Evolutionary conservation across 2,329 filamentous ascomycete species (phyloP).

Genomic region (Aaosphaeria pasadenensis): DNA sequence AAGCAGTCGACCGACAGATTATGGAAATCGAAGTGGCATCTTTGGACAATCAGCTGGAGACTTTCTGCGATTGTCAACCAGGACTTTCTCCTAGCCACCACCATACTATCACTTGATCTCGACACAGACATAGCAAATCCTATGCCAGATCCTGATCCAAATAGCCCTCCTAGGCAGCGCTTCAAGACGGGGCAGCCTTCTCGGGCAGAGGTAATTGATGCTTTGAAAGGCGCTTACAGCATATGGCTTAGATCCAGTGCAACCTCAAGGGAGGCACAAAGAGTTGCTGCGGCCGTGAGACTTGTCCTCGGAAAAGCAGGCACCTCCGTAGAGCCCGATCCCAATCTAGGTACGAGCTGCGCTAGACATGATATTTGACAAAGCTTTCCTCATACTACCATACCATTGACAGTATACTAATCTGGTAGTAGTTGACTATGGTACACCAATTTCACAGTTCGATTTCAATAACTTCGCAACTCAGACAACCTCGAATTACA

Average conservation of each 20-base stretch:
- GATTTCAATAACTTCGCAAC: not conserved
- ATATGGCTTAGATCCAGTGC: conserved; percentile 23
- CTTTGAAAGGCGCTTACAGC: conserved; percentile 16
- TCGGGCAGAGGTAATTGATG: conserved; percentile 20
- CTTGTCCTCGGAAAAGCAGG: conserved; percentile 23
- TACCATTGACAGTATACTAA: not conserved
- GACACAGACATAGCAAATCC: conserved; percentile 23
- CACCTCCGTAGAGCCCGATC: not conserved
- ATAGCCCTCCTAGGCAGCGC: conserved; percentile 1
- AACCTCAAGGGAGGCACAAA: conserved; percentile 29
- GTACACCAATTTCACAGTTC: not conserved
- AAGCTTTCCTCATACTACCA: not conserved
- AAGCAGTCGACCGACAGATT: conserved; percentile 36
- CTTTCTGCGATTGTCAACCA: conserved; percentile 43
- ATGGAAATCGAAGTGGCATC: conserved; percentile 19
- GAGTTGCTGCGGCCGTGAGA: conserved; percentile 24
- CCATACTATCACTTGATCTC: conserved; percentile 46
- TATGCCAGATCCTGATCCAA: conserved; percentile 3
- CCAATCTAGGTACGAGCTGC: not conserved
- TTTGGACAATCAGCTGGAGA: conserved; percentile 44
- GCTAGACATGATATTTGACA: not conserved
- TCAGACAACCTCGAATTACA: not conserved
- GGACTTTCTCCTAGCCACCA: conserved; percentile 49
- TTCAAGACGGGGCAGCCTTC: conserved; percentile 20
- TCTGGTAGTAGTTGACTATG: not conserved